Conservation (phyloP, 176 grass and related monocot species). For the Phoenix roebelenii region DNA sequence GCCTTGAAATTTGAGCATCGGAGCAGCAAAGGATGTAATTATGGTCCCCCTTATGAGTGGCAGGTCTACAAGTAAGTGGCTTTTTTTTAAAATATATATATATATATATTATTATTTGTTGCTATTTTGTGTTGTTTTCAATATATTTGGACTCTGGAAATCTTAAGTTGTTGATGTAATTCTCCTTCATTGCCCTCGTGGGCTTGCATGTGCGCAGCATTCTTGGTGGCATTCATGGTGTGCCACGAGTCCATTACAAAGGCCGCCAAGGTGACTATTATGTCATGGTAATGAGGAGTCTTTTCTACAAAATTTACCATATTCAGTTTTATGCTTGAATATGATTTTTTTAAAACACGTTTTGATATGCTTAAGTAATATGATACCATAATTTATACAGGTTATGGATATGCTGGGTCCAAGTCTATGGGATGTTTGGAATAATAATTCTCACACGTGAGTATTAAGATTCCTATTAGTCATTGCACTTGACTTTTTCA, state of each 20-base stretch:
- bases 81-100: too few species aligned
- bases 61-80: slow-evolving; percentile 75
- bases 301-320: too few species aligned
- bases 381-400: neutral
- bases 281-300: neutral
- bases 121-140: slow-evolving; percentile 7
- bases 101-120: neutral
- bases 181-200: neutral
- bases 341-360: neutral
- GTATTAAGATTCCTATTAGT: neutral
- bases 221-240: slow-evolving; percentile 2
- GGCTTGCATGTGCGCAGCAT: neutral
- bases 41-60: slow-evolving; percentile 87
- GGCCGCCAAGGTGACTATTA: slow-evolving; percentile 10
- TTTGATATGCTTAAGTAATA: neutral
- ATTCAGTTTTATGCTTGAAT: neutral
- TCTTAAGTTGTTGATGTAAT: neutral
- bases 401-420: slow-evolving; percentile 8
- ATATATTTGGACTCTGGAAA: neutral
- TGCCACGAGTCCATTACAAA: slow-evolving; percentile 3
- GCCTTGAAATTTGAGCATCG: slow-evolving; percentile 93
- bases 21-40: slow-evolving; percentile 86
- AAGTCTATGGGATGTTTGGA: slow-evolving; percentile 10
- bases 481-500: neutral
- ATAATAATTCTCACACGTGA: slow-evolving; percentile 6